Evolutionary conservation across 1,284 basidiomycete genomes (phyloP), one percentile per base, ranked within the genome.

Genomic region (Gastroboletus turbinatus): DNA sequence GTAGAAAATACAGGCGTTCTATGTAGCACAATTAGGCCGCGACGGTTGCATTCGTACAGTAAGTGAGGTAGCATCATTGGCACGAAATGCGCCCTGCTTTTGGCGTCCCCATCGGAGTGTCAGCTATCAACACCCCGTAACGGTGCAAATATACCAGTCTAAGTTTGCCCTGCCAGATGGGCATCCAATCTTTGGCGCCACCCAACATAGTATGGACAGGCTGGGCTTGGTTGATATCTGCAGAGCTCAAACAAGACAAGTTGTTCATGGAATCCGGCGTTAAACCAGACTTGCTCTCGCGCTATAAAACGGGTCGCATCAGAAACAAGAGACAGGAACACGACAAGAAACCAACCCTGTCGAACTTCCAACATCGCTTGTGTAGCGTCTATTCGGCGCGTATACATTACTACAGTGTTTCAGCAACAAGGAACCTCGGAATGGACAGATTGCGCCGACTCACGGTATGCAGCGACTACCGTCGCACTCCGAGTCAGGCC

Each of bases 401-500:
- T 77, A 70, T 76, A 83, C 93, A 96, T 94, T 57, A 94, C 88
- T 90, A 52, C 32, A 42, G 51, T 50, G 43, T 61, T 49, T 59
- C 33, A 54, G 56, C 42, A 40, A 62, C 36, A 23, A 32, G 33
- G 42, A 48, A 13, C 30, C 11, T 32, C 17, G 19, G 25, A 33
- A 51, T 11, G 56, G 36, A 52, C 42, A 42, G 4, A 27, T 25
- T 21, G 44, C 35, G 44, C 39, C 21, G 23, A 70, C 85, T 69
- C 66, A 89, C 89, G 72, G 70, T 94, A 94, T 36, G 91, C 93
- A 51, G 91, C 87, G 57, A 94, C 84, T 32, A 94, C 85, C 5
- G 90, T 82, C 4, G 93, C 88, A 63, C 88, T 88, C 59, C 93
- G 82, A 56, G 89, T 92, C 50, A 93, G 78, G 40, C 93, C 92